Conservation (phyloP, 441 rosid genomes). For the Euphorbia corollata region DNA sequence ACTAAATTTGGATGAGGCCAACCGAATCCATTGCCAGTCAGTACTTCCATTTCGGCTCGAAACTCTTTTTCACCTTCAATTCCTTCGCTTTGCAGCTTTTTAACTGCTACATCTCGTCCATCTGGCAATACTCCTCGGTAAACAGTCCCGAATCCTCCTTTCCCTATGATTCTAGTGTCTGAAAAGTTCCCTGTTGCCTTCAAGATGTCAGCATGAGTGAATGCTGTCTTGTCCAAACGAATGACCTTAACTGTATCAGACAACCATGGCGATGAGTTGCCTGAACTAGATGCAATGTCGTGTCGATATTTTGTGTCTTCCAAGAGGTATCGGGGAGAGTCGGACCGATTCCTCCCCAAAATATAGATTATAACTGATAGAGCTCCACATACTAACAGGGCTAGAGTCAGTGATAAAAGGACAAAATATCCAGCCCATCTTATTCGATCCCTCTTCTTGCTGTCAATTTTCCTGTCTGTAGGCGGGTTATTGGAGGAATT, state of each 20-base stretch:
- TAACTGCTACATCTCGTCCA: conserved; percentile 79
- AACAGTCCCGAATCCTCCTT: conserved; percentile 82
- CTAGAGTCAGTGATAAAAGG: conserved; percentile 30
- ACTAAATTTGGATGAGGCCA: conserved; percentile 95
- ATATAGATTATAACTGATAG: conserved; percentile 33
- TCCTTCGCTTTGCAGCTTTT: conserved; percentile 79
- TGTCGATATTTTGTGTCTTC: conserved; percentile 42
- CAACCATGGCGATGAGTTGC: conserved; percentile 60
- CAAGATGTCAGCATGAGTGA: conserved; percentile 69
- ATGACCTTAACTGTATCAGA: conserved; percentile 67
- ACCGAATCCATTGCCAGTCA: conserved; percentile 58
- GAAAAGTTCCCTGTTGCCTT: conserved; percentile 75
- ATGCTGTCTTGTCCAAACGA: conserved; percentile 63
- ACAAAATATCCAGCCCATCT: conserved; percentile 20
- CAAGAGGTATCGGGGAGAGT: conserved; percentile 37
- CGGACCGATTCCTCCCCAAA: conserved; percentile 31
- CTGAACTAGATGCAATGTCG: conserved; percentile 46
- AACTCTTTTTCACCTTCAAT: conserved; percentile 77
- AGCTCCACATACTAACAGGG: conserved; percentile 38
- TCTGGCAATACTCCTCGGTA: conserved; percentile 67
- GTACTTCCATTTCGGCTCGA: conserved; percentile 83
- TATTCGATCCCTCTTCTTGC: conserved; percentile 9
- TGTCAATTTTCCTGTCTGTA: neutral
- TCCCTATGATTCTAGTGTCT: conserved; percentile 62
- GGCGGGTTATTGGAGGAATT: neutral